These are phyloP conservation scores for Trichophyton mentagrophytes DNA, from an alignment of 2,329 filamentous ascomycete species.

Conservation along the genomic window DNA sequence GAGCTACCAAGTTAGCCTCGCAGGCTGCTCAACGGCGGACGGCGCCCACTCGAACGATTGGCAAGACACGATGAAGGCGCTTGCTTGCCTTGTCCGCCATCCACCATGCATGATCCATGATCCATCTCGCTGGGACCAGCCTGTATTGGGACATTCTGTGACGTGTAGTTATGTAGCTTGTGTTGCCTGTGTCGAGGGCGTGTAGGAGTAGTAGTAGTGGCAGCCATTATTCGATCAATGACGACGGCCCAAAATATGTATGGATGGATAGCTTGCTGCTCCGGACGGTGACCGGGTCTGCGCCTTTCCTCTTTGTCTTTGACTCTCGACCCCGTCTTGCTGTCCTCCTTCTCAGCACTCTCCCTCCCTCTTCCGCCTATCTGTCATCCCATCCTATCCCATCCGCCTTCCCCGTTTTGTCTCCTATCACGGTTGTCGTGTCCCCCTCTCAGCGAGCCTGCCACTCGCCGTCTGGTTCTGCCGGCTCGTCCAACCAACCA, in stretches of 20 bases:
- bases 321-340: neutral
- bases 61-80: neutral
- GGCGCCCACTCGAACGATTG: neutral
- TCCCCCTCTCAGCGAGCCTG: neutral
- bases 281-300: neutral
- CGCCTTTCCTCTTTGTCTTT: neutral
- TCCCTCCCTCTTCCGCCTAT: neutral
- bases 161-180: neutral
- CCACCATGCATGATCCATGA: conserved; percentile 3
- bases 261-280: neutral
- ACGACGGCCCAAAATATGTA: too few species aligned
- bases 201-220: neutral
- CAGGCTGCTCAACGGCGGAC: too few species aligned
- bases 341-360: neutral
- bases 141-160: neutral
- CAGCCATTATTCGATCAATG: neutral
- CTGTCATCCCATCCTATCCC: neutral
- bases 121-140: conserved; percentile 2
- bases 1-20: too few species aligned
- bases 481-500: too few species aligned
- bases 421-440: neutral
- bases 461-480: neutral
- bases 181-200: neutral
- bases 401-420: neutral
- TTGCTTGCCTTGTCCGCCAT: neutral